phyloP scores from a whole-genome alignment of 352 stramenopile species.

The Globisporangium alternatum region DNA sequence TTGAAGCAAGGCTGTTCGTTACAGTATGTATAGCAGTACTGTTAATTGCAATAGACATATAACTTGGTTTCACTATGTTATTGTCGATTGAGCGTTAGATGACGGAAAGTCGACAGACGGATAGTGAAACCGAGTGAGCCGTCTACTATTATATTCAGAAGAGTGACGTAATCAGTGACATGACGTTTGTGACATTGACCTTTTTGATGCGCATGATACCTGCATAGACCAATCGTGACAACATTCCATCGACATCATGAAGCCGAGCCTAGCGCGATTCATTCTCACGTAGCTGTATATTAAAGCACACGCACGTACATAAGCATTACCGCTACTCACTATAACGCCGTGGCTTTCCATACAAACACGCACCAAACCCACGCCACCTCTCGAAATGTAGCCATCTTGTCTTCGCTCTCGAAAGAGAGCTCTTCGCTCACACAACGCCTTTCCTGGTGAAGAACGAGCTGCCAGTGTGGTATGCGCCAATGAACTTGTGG shows the following conservation, averaged over 20 bases:
- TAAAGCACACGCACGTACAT: background rate
- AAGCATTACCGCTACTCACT: background rate
- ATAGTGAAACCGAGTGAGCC: too few relatives aligned
- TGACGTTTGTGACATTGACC: background rate
- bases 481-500: constrained; percentile 9
- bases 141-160: background rate
- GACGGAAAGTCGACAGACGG: too few relatives aligned
- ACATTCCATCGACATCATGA: too few relatives aligned
- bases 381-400: background rate
- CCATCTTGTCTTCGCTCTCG: background rate
- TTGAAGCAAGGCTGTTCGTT: background rate
- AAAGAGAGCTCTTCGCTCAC: background rate
- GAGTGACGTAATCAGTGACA: constrained; percentile 4
- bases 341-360: background rate
- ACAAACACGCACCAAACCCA: background rate
- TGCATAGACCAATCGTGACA: too few relatives aligned
- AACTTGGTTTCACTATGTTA: background rate
- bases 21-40: background rate
- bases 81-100: too few relatives aligned
- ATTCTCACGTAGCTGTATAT: background rate
- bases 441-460: constrained; percentile 14
- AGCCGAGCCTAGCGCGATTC: too few relatives aligned
- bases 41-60: background rate
- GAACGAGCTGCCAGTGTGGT: constrained; percentile 18
- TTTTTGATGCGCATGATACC: background rate